These are phyloP conservation scores for Artemisia annua DNA, from an alignment of 129 eudicot species.

Conservation along the genomic window DNA sequence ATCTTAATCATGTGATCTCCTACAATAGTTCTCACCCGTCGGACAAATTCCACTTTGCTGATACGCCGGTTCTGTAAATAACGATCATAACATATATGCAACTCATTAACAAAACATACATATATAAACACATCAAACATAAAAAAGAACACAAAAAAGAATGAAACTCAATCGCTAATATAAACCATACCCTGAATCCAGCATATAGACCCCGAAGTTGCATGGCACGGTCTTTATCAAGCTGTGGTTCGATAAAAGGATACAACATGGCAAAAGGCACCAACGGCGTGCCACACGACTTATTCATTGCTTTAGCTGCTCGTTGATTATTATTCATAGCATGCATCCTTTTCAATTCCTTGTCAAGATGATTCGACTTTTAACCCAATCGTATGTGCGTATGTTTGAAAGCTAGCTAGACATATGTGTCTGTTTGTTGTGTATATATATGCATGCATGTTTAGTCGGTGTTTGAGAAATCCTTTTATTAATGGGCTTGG, in stretches of 20 bases:
- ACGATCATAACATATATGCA: not conserved
- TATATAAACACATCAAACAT: too few relatives aligned
- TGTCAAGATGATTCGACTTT: too few relatives aligned
- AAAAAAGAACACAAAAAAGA: not conserved
- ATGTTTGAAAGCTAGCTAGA: too few relatives aligned
- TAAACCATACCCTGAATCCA: conserved; percentile 48
- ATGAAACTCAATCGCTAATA: not conserved
- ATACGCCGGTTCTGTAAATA: conserved; percentile 28
- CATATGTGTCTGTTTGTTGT: too few relatives aligned
- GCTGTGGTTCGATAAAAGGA: conserved; percentile 70
- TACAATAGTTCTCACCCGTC: conserved; percentile 63
- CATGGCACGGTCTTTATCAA: conserved; percentile 84
- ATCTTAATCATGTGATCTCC: conserved; percentile 85
- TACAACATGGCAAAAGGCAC: conserved; percentile 70
- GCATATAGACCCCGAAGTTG: conserved; percentile 66
- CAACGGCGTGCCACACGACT: conserved; percentile 31
- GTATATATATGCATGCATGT: too few relatives aligned
- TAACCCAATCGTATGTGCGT: too few relatives aligned
- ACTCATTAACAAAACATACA: conserved; percentile 6
- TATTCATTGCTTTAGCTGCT: conserved; percentile 42
- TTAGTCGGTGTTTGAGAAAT: too few relatives aligned
- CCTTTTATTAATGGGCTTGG: too few relatives aligned
- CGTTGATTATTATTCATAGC: conserved; percentile 1
- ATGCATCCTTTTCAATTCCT: not conserved
- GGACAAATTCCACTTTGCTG: conserved; percentile 65